Evolutionary conservation across 768 basidiomycete genomes (phyloP).

Genomic region (Kwoniella bestiolae): DNA sequence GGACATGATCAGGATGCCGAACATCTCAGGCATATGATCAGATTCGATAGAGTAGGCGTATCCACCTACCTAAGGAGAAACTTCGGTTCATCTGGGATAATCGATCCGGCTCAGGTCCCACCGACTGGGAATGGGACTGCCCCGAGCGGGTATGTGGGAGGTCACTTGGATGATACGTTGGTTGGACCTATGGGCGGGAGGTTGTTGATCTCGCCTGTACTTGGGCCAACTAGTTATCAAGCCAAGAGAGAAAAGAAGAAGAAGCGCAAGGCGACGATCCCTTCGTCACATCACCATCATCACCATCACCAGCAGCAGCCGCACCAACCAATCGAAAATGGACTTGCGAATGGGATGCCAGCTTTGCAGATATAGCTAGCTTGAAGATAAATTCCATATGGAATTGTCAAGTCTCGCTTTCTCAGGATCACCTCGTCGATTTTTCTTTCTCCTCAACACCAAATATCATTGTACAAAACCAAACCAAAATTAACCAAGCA

Average conservation of each 20-base stretch:
- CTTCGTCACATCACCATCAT: neutral
- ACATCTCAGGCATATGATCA: slow-evolving; percentile 33
- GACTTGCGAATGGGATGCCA: neutral
- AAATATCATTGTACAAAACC: neutral
- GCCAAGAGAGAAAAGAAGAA: slow-evolving; percentile 11
- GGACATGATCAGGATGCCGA: slow-evolving; percentile 24
- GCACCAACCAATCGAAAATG: neutral
- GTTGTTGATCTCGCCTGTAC: slow-evolving; percentile 21
- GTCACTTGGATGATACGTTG: slow-evolving; percentile 23
- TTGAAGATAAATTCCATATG: too few relatives aligned
- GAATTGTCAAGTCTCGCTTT: neutral
- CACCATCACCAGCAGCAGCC: neutral
- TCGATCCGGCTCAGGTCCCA: neutral
- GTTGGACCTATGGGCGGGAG: slow-evolving; percentile 28
- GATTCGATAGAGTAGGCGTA: slow-evolving; percentile 40
- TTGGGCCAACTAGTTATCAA: slow-evolving; percentile 12
- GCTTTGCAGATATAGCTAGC: slow-evolving; percentile 11
- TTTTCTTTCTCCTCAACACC: neutral
- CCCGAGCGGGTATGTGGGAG: slow-evolving; percentile 1
- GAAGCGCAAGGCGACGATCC: slow-evolving; percentile 4
- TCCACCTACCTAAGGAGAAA: slow-evolving; percentile 38
- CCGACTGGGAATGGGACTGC: neutral
- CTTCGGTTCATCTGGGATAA: slow-evolving; percentile 11
- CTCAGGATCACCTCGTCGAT: neutral
- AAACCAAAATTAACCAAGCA: neutral